Evolutionary conservation across 768 basidiomycete species (phyloP).

Genomic region (Phallus indusiatus): DNA sequence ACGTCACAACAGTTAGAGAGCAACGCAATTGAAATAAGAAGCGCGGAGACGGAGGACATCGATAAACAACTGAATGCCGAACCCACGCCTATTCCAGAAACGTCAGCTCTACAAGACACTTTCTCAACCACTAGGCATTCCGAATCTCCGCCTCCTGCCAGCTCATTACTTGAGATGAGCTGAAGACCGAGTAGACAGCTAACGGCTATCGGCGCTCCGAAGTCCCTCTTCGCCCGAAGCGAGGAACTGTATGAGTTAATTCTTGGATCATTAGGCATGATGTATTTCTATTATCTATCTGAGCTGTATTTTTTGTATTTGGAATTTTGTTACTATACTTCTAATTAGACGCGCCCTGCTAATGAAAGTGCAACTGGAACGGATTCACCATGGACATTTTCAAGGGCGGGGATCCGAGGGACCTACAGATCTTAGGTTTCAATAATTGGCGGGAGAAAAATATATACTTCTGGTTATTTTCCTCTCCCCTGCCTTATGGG

Average conservation of each 20-base stretch:
- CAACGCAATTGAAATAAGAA: neutral
- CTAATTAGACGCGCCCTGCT: too few relatives aligned
- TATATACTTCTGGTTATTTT: neutral
- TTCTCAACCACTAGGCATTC: conserved; percentile 1
- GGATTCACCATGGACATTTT: too few relatives aligned
- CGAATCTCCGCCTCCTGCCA: conserved; percentile 2
- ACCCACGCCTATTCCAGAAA: neutral
- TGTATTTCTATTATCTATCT: too few relatives aligned
- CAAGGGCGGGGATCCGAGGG: too few relatives aligned
- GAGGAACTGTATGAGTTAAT: neutral
- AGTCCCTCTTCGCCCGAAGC: neutral
- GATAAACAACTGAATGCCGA: neutral
- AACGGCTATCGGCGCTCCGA: neutral
- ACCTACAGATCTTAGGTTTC: too few relatives aligned
- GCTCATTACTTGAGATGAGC: neutral
- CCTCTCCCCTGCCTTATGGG: neutral
- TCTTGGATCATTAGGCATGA: neutral
- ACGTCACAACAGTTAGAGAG: neutral
- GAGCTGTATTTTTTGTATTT: too few relatives aligned
- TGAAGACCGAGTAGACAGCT: neutral
- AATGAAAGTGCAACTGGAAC: too few relatives aligned
- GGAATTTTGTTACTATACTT: too few relatives aligned
- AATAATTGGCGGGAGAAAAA: too few relatives aligned
- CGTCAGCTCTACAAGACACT: neutral
- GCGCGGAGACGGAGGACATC: neutral